Evolutionary conservation across 73 alveolate genomes (phyloP), one percentile per base, ranked within the genome.

Genomic region (Symbiodinium natans): DNA sequence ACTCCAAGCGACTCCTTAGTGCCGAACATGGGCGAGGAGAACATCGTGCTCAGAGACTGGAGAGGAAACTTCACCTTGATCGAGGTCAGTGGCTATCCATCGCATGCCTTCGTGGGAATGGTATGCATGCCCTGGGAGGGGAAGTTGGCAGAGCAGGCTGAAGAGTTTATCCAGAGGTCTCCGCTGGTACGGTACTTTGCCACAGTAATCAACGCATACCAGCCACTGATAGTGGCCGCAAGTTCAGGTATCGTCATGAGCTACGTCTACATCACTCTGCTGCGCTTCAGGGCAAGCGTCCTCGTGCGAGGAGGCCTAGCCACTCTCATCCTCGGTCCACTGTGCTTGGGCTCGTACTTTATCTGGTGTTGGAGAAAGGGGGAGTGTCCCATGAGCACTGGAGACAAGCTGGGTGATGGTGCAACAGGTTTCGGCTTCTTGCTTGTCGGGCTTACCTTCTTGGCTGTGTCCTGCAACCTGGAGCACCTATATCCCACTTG

Each of bases 141-240:
- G 13, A 29, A 40, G 19, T 25, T 90, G 86, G 87, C 46, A 39
- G 31, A 15, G 3, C 87, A 71, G 17, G 85, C 75, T 40, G 86
- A 63, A 42, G 43, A 15, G 38, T 88, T 82, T 82, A 63, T 88
- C 38, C 38, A 63, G 80, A 46, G 21, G 54, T 21, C 36, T 15
- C 94, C 84, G 23, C 31, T 59, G 88, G 96, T 90, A 13, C 41
- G 77, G 25, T 31, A 39, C 34, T 90, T 83, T 75, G 96, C 96
- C n/a, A 90, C 96, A 6, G 33, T 90, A 42, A 90, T 90, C 52
- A 63, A 90, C 77, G 75, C 96, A 48, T 90, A 90, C 52, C 77
- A 84, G 96, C 96, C 96, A 6, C 46, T 90, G 87, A 63, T 90
- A 19, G 96, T 90, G 40, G 75, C 86, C 36, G 96, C 96, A 27